Evolutionary conservation across 202 grass and related monocot species (phyloP), one percentile per base, ranked within the genome.

Genomic region (Zizania palustris): DNA sequence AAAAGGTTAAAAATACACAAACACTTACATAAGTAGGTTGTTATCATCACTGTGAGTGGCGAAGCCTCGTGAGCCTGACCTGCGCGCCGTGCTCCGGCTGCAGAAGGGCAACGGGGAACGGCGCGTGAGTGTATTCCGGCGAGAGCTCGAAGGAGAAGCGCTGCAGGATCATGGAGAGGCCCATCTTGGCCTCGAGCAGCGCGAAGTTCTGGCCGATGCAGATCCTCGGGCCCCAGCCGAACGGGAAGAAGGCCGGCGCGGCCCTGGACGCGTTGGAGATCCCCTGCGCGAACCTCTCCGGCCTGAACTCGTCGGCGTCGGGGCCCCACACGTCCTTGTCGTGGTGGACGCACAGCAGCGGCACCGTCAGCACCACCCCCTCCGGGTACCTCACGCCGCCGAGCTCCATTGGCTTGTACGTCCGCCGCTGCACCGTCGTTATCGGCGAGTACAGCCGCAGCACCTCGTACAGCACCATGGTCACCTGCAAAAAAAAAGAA

Each of bases 201-300:
- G 92, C 84, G 6, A 92, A 90, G 69, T 85, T 96, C 63, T 96
- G 92, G 0, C 87, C 92, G 3, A 96, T 90, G 84, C 92, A 96
- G 35, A 57, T 45, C 7, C 89, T 69, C 6, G 86, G 89, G 8
- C 86, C 92, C 63, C 78, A 73, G 12, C 92, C 56, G 44, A 96
- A 92, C 13, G 89, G 89, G 62, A 92, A 78, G 67, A 90, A 96
- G 5, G 86, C 86, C 4, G 71, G 53, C 3, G 41, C 53, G 54
- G 83, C 48, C n/a, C 40, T 83, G 46, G 81, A 83, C 2, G 87
- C 87, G 45, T 85, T 93, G 15, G 85, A 68, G 4, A 93, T 40
- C 4, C 91, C 91, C 13, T 88, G 53, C 0, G 91, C 73, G 11
- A 93, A 93, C 66, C 90, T 89, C 39, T 63, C 72, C 3, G 84